Conservation (phyloP, 2,329 filamentous ascomycete species). For the Mycosphaerella sp. region DNA sequence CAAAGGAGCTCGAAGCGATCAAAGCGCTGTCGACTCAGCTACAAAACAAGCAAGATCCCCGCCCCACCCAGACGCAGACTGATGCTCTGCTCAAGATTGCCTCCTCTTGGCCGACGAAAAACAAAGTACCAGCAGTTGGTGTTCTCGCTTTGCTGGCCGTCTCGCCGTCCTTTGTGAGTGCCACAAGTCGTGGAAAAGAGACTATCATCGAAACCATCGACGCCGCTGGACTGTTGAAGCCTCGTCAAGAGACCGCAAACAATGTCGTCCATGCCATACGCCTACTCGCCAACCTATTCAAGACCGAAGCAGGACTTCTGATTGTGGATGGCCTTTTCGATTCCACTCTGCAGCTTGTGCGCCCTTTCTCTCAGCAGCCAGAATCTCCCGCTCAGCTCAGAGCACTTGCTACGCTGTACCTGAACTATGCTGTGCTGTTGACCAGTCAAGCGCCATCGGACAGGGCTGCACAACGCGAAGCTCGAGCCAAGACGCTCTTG, state of each 20-base stretch:
- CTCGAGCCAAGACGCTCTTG: slow-evolving; percentile 30
- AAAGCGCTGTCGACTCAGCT: slow-evolving; percentile 57
- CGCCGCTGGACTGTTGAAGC: slow-evolving; percentile 52
- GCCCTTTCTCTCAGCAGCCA: slow-evolving; percentile 53
- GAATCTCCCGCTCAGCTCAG: slow-evolving; percentile 62
- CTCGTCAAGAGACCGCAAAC: slow-evolving; percentile 58
- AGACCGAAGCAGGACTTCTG: slow-evolving; percentile 61
- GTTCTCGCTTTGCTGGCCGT: slow-evolving; percentile 76
- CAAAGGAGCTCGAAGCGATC: slow-evolving; percentile 61
- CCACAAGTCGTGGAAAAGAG: slow-evolving; percentile 46
- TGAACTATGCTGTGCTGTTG: slow-evolving; percentile 78
- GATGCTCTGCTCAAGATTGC: slow-evolving; percentile 59
- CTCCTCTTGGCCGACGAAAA: slow-evolving; percentile 71
- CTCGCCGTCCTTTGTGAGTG: slow-evolving; percentile 58
- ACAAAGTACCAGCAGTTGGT: slow-evolving; percentile 78
- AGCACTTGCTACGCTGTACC: slow-evolving; percentile 71
- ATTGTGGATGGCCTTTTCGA: slow-evolving; percentile 54
- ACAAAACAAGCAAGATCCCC: slow-evolving; percentile 46
- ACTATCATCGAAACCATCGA: slow-evolving; percentile 59
- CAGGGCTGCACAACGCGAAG: slow-evolving; percentile 28
- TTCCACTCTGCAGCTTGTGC: slow-evolving; percentile 57
- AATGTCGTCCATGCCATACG: slow-evolving; percentile 83
- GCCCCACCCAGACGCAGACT: slow-evolving; percentile 40
- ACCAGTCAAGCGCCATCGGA: slow-evolving; percentile 34
- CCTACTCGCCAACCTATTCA: slow-evolving; percentile 76